Conservation (phyloP, 116 monocot species). For the Papilionanthe hybrid region DNA sequence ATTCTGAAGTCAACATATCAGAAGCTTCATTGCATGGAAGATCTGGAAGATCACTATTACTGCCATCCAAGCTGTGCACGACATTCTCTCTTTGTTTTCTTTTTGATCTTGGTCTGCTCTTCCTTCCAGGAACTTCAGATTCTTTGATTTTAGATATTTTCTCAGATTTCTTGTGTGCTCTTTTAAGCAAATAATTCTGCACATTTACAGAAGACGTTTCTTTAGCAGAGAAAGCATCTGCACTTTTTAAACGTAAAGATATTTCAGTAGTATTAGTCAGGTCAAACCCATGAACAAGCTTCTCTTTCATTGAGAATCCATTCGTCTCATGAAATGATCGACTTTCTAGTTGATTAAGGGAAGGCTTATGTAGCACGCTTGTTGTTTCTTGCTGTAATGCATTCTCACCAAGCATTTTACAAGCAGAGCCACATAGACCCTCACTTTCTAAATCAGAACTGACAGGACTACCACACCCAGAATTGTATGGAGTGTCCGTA, state of each 20-base stretch:
- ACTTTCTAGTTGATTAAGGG: neutral
- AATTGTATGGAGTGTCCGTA: neutral
- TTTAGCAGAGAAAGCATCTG: neutral
- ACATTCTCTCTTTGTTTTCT: conserved; percentile 10
- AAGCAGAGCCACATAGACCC: neutral
- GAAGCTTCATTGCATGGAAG: conserved; percentile 9
- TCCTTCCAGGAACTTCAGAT: conserved; percentile 5
- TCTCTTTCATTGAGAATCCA: conserved; percentile 1
- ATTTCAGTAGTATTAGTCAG: neutral
- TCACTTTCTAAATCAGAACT: conserved; percentile 8
- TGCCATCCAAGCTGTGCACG: conserved; percentile 3
- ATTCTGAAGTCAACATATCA: conserved; percentile 16
- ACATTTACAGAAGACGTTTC: conserved; percentile 12
- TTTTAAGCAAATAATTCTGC: conserved; percentile 17
- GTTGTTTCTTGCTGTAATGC: conserved; percentile 2
- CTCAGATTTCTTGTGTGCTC: conserved; percentile 38
- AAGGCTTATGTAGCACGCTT: neutral
- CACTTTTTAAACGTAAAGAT: neutral
- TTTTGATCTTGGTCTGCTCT: conserved; percentile 1
- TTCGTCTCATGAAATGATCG: neutral
- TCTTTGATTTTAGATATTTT: conserved; percentile 47
- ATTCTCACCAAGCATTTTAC: neutral
- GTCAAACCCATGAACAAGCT: neutral
- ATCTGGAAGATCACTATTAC: neutral
- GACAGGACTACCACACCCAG: neutral